These are phyloP conservation scores for Lagenaria siceraria DNA, from an alignment of 306 rosid genomes.

Conservation along the genomic window DNA sequence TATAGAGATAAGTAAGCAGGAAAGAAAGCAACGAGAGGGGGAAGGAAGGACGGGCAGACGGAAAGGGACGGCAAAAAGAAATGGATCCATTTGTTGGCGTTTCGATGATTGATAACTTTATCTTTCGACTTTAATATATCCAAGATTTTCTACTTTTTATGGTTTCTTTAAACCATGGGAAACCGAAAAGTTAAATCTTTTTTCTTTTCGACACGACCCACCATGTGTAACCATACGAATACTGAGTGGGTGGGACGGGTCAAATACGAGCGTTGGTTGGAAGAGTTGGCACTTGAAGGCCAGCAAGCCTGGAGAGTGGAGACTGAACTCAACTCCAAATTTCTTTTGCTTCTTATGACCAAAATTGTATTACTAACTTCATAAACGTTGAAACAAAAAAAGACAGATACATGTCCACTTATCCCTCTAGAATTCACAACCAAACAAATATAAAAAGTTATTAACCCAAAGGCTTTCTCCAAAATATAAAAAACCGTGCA, in stretches of 20 bases:
- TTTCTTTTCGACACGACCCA: not conserved
- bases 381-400: not conserved
- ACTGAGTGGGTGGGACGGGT: not conserved
- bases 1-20: not conserved
- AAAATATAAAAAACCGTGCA: not conserved
- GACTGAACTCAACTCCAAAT: not conserved
- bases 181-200: not conserved
- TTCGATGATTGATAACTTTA: conserved; percentile 3
- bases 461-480: not conserved
- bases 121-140: conserved; percentile 1
- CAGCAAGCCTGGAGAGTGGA: not conserved
- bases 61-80: conserved; percentile 1
- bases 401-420: not conserved
- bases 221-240: conserved; percentile 1
- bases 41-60: not conserved
- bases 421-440: not conserved
- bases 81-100: conserved; percentile 8
- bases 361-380: not conserved
- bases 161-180: conserved; percentile 3
- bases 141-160: conserved; percentile 5
- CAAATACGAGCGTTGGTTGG: not conserved
- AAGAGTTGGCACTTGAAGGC: not conserved
- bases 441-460: not conserved
- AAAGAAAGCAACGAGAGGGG: not conserved
- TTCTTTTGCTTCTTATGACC: not conserved